phyloP scores from a whole-genome alignment of 192 early-diverging fungal species.

The Backusella macrospora region DNA sequence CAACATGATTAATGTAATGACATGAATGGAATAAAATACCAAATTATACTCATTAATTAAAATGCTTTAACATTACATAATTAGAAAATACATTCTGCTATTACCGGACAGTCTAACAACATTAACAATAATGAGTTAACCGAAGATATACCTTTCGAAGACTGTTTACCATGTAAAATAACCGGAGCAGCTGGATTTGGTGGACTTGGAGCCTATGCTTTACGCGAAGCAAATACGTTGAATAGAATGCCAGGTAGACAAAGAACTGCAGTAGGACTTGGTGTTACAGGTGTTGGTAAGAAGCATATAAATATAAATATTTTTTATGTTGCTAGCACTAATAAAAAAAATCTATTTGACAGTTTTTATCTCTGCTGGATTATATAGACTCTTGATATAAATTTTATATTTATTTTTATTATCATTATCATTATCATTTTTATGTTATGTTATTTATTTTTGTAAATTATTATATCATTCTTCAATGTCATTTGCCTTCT shows the following conservation, averaged over 20 bases:
- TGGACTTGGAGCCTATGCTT: slow-evolving; percentile 37
- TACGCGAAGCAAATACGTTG: slow-evolving; percentile 28
- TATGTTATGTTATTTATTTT: too few relatives aligned
- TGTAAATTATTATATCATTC: neutral
- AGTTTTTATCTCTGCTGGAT: slow-evolving; percentile 41
- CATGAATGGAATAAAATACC: too few relatives aligned
- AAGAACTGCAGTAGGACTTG: slow-evolving; percentile 34
- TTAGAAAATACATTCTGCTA: slow-evolving; percentile 7
- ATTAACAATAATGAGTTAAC: neutral
- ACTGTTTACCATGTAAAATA: slow-evolving; percentile 43
- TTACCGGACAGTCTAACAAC: neutral
- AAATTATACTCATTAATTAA: too few relatives aligned
- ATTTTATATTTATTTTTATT: slow-evolving; percentile 3
- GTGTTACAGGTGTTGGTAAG: slow-evolving; percentile 35
- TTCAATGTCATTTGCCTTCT: neutral
- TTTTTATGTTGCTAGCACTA: neutral
- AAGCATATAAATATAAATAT: neutral
- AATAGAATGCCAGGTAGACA: slow-evolving; percentile 25
- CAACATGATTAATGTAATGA: too few relatives aligned
- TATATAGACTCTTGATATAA: slow-evolving; percentile 36
- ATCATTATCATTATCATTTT: neutral
- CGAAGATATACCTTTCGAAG: slow-evolving; percentile 25
- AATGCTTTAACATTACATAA: too few relatives aligned
- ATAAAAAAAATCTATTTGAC: neutral
- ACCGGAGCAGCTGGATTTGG: slow-evolving; percentile 37